Conservation (phyloP, 2,329 filamentous ascomycete genomes). For the Xylariaceae sp. region DNA sequence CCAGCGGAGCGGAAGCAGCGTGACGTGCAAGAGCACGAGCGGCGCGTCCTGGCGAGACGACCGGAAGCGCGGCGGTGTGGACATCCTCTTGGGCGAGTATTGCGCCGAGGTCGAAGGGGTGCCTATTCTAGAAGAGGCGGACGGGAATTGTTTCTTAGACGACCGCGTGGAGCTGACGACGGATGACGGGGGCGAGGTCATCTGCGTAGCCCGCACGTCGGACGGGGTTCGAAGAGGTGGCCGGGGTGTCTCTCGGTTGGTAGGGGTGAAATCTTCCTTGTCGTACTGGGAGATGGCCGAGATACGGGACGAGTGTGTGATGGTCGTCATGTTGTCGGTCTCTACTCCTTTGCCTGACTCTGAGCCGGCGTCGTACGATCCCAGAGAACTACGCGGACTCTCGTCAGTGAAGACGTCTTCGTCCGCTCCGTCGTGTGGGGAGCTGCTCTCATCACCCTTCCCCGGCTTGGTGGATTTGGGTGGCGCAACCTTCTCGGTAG, state of each 20-base stretch:
- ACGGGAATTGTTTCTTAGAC: slow-evolving; percentile 44
- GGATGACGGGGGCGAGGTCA: slow-evolving; percentile 60
- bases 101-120: slow-evolving; percentile 48
- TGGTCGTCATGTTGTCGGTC: slow-evolving; percentile 32
- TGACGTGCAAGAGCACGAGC: slow-evolving; percentile 72
- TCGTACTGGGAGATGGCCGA: slow-evolving; percentile 48
- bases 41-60: slow-evolving; percentile 52
- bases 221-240: slow-evolving; percentile 65
- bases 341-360: slow-evolving; percentile 28
- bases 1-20: slow-evolving; percentile 64
- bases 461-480: slow-evolving; percentile 23
- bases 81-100: slow-evolving; percentile 48
- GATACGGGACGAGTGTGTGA: slow-evolving; percentile 38
- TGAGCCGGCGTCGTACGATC: slow-evolving; percentile 40
- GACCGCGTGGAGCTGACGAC: slow-evolving; percentile 49
- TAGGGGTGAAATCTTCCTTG: slow-evolving; percentile 45
- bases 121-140: slow-evolving; percentile 48
- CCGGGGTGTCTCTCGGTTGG: slow-evolving; percentile 53
- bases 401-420: slow-evolving; percentile 56
- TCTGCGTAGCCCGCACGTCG: slow-evolving; percentile 64
- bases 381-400: slow-evolving; percentile 52
- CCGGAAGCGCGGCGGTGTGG: slow-evolving; percentile 54
- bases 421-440: slow-evolving; percentile 44
- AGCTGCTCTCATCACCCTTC: slow-evolving; percentile 41
- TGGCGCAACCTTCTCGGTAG: slow-evolving; percentile 13